Evolutionary conservation across 1,284 basidiomycete genomes (phyloP), one percentile per base, ranked within the genome.

Genomic region (Ganoderma boninense): DNA sequence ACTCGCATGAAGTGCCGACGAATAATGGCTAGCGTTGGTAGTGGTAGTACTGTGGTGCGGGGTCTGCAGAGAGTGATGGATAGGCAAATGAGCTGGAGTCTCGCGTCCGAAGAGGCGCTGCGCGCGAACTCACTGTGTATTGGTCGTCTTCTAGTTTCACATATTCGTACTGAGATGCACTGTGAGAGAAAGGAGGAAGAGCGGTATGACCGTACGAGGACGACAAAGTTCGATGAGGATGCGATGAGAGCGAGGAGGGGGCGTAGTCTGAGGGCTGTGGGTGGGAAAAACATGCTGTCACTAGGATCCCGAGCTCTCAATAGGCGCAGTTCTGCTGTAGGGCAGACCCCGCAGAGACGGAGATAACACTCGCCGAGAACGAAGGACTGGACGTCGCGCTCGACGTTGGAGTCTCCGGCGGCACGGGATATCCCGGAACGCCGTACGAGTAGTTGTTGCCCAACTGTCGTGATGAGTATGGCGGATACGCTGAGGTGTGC

Each of bases 351-450:
- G 75, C 76, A 70, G 68, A 56, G 68, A 77, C 82, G 80, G 80
- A 83, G 85, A 85, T 79, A 84, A 85, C 79, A 92, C 92, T 92
- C 88, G 88, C 92, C 90, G 92, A 93, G 85, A 93, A 93, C 43
- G 90, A 79, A 1, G 92, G 91, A 75, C 90, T 92, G 54, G 91
- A 92, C 18, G 89, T 90, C 40, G 90, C 85, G 77, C 92, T 93
- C 23, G 91, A 91, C n/a, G 90, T 89, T 6, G 91, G 90, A 13
- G 91, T 91, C 77, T 89, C 87, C 29, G 90, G 68, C 52, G 68
- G 89, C 77, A 92, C 82, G 76, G 87, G 86, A 79, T 90, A 89
- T 23, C 65, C 62, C 54, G 44, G 42, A 38, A 63, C 46, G 44
- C 62, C 54, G 32, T 38, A 64, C 52, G 90, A 81, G 73, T 80